Base-by-base conservation (phyloP, 2,329 filamentous ascomycete species). In the Fusarium nisikadoi region DNA sequence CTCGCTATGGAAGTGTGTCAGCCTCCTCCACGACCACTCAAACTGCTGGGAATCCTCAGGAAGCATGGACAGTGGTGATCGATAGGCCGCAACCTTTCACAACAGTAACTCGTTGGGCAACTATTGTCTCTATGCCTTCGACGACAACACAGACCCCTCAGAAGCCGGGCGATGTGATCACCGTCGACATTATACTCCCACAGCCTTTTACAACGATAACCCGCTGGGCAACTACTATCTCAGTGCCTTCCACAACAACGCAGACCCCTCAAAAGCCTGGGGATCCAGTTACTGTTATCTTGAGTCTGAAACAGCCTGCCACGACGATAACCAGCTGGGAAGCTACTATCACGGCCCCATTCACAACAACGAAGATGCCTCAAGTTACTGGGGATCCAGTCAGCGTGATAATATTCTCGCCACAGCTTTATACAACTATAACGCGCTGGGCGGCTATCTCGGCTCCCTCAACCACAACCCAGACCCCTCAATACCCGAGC, bases 1-100 rank as follows among this genome's bases (percentile, higher is more conserved):
- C 49, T 14, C 64, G 43, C 5, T 68, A 63, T 9, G 65, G 64
- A 45, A 52, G 42, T 2, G 55, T 62, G 12, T 54, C 38, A 2
- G 38, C 19, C 5, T 16, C 56, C 8, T 39, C 41, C 3, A 68
- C 33, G 1, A 68, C 42, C 4, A 68, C 65, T 2, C 17, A 27
- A n/a, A 55, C 3, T 4, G 6, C 55, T 6, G 31, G 2, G 2
- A 27, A 20, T 0, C 29, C 42, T 0, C 42, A 31, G 2, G 62
- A 41, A 2, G n/a, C 38, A 4, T 56, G 47, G 11, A 68, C 10
- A 2, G 20, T 68, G 5, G 17, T 68, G 0, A 17, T 68, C 0
- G 47, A 68, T 4, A 20, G 66, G 3, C 65, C 61, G 7, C 62
- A 60, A 3, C n/a, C 52, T 0, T 66, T 42, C 1, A 46, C 31